Evolutionary conservation across 257 asterid genomes (phyloP).

Genomic region (Catharanthus roseus): DNA sequence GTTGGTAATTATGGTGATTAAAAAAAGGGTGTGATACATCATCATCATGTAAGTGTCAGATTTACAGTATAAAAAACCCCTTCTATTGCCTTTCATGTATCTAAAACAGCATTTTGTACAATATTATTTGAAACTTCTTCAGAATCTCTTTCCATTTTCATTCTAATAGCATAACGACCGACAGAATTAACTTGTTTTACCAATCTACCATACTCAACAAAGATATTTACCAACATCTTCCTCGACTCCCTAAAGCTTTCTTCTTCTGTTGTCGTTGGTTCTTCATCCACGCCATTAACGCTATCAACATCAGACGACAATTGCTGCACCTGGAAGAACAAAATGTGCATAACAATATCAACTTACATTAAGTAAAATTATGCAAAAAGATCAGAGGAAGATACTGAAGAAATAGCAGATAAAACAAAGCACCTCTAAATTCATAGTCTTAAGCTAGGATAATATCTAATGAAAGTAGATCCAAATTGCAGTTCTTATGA

Average conservation of each 20-base stretch:
- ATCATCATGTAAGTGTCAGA: slow-evolving; percentile 22
- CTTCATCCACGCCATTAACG: slow-evolving; percentile 21
- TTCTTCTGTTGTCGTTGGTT: slow-evolving; percentile 14
- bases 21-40: background rate
- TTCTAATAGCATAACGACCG: slow-evolving; percentile 35
- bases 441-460: background rate
- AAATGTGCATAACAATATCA: background rate
- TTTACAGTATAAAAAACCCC: slow-evolving; percentile 39
- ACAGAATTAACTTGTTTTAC: slow-evolving; percentile 71
- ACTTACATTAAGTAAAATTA: background rate
- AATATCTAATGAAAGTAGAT: background rate
- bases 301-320: slow-evolving; percentile 31
- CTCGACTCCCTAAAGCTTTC: slow-evolving; percentile 38
- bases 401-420: background rate
- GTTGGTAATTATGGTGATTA: background rate
- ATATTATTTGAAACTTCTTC: slow-evolving; percentile 34
- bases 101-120: slow-evolving; percentile 38
- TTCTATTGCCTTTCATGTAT: slow-evolving; percentile 24
- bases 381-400: background rate
- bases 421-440: background rate
- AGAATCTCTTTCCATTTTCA: slow-evolving; percentile 31
- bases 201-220: slow-evolving; percentile 58
- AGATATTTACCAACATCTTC: slow-evolving; percentile 41
- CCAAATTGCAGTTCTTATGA: background rate
- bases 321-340: slow-evolving; percentile 47